A percentile compares a stretch with the other conserved stretches of the same genome.
Conservation (phyloP, 495 filamentous ascomycete species). For the Aeminium ludgeri region DNA sequence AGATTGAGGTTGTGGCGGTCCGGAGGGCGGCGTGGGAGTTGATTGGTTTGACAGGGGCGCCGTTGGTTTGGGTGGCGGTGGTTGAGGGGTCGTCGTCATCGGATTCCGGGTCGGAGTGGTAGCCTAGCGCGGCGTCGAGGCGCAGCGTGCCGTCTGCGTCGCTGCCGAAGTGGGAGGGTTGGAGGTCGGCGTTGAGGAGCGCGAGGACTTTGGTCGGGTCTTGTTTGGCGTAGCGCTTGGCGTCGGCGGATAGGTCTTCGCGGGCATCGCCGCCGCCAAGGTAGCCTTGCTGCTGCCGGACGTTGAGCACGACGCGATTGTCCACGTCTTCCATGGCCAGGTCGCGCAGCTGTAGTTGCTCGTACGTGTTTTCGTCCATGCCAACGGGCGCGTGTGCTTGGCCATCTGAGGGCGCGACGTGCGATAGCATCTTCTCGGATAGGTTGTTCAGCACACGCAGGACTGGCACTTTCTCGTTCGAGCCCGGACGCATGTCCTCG, state of each 20-base stretch:
- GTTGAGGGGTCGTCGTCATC: slow-evolving; percentile 21
- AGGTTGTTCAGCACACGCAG: slow-evolving; percentile 71
- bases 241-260: slow-evolving; percentile 36
- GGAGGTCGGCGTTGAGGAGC: slow-evolving; percentile 45
- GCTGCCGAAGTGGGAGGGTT: slow-evolving; percentile 26
- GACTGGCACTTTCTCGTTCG: slow-evolving; percentile 53
- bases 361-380: slow-evolving; percentile 58
- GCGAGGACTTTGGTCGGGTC: slow-evolving; percentile 49
- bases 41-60: slow-evolving; percentile 26
- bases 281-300: slow-evolving; percentile 23
- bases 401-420: slow-evolving; percentile 59
- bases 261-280: slow-evolving; percentile 11
- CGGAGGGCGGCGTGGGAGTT: slow-evolving; percentile 39
- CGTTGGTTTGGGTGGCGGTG: background rate
- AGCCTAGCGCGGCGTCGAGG: slow-evolving; percentile 40
- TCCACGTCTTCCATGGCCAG: slow-evolving; percentile 57
- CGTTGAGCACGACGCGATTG: slow-evolving; percentile 62
- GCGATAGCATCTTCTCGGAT: slow-evolving; percentile 78
- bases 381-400: slow-evolving; percentile 46
- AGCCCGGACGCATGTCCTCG: slow-evolving; percentile 62
- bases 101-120: slow-evolving; percentile 46
- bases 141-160: slow-evolving; percentile 29
- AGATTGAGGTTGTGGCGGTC: slow-evolving; percentile 40
- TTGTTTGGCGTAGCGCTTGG: slow-evolving; percentile 42
- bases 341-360: slow-evolving; percentile 63